These are phyloP conservation scores for Ustilago hordei DNA, from an alignment of 1,284 basidiomycete species.

Conservation along the genomic window DNA sequence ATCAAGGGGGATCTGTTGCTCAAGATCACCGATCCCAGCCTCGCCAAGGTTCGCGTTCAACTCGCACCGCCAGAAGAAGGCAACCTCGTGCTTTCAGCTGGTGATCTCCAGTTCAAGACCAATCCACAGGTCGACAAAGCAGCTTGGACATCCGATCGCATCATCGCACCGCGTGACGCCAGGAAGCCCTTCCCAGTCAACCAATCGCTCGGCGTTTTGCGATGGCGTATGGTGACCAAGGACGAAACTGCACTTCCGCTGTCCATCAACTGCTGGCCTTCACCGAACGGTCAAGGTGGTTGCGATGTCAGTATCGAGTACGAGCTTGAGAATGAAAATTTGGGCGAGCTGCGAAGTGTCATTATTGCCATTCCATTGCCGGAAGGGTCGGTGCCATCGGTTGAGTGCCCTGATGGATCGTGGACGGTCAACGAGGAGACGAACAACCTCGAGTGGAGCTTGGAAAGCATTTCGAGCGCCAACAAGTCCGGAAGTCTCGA, in stretches of 20 bases:
- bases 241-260: slow-evolving; percentile 92
- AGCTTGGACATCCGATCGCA: slow-evolving; percentile 75
- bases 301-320: slow-evolving; percentile 97
- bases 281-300: slow-evolving; percentile 80
- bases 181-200: slow-evolving; percentile 86
- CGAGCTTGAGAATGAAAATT: slow-evolving; percentile 81
- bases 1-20: slow-evolving; percentile 95
- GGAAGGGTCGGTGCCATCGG: slow-evolving; percentile 79
- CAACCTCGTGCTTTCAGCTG: slow-evolving; percentile 76
- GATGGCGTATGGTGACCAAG: slow-evolving; percentile 90
- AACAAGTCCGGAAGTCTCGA: slow-evolving; percentile 76
- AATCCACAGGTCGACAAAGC: slow-evolving; percentile 95
- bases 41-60: slow-evolving; percentile 81
- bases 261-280: slow-evolving; percentile 96
- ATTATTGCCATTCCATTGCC: slow-evolving; percentile 92
- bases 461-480: slow-evolving; percentile 75
- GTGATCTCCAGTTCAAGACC: slow-evolving; percentile 88
- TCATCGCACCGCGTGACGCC: slow-evolving; percentile 86
- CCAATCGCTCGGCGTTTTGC: slow-evolving; percentile 81
- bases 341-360: slow-evolving; percentile 80
- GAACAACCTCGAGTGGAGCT: slow-evolving; percentile 86
- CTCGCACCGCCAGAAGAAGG: slow-evolving; percentile 74
- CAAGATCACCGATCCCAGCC: slow-evolving; percentile 80
- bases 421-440: slow-evolving; percentile 84
- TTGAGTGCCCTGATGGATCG: slow-evolving; percentile 81